Percentiles rank a stretch among this genome's conserved stretches.
phyloP scores from a whole-genome alignment of 2,329 filamentous ascomycete genomes.

The Phialemonium atrogriseum region DNA sequence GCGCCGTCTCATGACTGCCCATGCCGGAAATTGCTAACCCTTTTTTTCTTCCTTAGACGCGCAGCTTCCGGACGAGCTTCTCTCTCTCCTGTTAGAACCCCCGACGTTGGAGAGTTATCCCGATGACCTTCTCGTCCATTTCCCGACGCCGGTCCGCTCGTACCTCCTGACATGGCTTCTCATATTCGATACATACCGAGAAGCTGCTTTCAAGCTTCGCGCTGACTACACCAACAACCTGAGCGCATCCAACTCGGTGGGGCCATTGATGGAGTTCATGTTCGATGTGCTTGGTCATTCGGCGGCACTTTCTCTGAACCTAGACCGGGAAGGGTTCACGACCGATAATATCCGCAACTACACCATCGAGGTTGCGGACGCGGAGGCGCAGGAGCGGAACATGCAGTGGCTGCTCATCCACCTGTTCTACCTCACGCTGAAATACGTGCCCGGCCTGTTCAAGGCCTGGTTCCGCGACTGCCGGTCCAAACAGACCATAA shows the following conservation, averaged over 20 bases:
- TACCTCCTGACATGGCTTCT: constrained; percentile 88
- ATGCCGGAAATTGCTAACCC: too few species aligned
- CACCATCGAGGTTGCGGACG: constrained; percentile 40
- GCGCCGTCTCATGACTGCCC: constrained; percentile 3
- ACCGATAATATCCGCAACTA: constrained; percentile 47
- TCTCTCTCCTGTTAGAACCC: constrained; percentile 74
- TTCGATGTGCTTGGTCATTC: constrained; percentile 81
- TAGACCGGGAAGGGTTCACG: constrained; percentile 59
- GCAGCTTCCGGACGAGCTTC: constrained; percentile 71
- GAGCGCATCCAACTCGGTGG: constrained; percentile 62
- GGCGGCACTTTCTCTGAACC: constrained; percentile 62
- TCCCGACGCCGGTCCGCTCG: constrained; percentile 62
- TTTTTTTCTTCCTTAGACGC: constrained; percentile 49
- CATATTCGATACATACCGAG: constrained; percentile 76
- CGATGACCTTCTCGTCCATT: constrained; percentile 56
- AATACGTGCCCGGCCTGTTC: constrained; percentile 68
- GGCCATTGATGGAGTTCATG: constrained; percentile 64
- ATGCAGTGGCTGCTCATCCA: constrained; percentile 80
- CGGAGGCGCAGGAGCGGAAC: constrained; percentile 60
- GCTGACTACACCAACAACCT: constrained; percentile 73
- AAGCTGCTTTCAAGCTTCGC: constrained; percentile 73
- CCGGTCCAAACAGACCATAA: constrained; percentile 70
- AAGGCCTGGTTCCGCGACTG: constrained; percentile 80
- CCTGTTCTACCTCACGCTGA: constrained; percentile 75
- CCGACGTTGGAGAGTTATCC: constrained; percentile 62